Evolutionary conservation across 169 alveolate species (phyloP), one percentile per base, ranked within the genome.

Genomic region (Besnoitia besnoiti): DNA sequence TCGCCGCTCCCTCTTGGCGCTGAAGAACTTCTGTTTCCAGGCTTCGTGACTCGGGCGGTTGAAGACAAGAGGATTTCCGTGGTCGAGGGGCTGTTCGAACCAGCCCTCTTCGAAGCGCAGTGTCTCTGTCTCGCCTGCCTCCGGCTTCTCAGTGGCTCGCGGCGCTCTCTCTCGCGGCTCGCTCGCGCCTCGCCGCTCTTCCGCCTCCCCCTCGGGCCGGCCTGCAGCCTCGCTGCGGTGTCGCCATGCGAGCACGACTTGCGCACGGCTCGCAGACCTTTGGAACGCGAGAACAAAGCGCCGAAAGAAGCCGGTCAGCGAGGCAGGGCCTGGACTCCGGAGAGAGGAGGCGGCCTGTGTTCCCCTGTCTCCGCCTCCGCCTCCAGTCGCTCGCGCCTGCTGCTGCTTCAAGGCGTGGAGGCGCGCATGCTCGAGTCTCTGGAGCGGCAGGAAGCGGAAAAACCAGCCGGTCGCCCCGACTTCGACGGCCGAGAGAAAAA

Each of bases 21-120:
- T 10, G 82, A 16, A 73, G 30, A 73, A n/a, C 82, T 73, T 73
- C 44, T 73, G 82, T 16, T n/a, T 19, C 82, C 82, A 73, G 10
- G 39, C 82, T 16, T 7, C 82, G n/a, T 73, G 82, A 0, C 44
- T 5, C 7, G 46, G 82, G 8, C 82, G 14, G 82, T 73, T 73
- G 82, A 73, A 73, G 24, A 73, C 46, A n/a, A 73, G 82, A 42
- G 82, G 82, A n/a, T 73, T 73, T 4, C 82, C 82, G 82, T 73
- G 82, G 24, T 73, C 82, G 27, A 73, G 24, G 21, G 82, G 82
- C 82, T 73, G 82, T 7, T 21, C 46, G n/a, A 73, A 73, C 82
- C 82, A 73, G 8, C 39, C 39, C n/a, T 73, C 82, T 42, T 73
- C 7, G 1, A 55, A n/a, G n/a, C n/a, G n/a, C n/a, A n/a, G n/a